Evolutionary conservation across 352 stramenopile genomes (phyloP).

Genomic region (Phytophthora fragariaefolia): DNA sequence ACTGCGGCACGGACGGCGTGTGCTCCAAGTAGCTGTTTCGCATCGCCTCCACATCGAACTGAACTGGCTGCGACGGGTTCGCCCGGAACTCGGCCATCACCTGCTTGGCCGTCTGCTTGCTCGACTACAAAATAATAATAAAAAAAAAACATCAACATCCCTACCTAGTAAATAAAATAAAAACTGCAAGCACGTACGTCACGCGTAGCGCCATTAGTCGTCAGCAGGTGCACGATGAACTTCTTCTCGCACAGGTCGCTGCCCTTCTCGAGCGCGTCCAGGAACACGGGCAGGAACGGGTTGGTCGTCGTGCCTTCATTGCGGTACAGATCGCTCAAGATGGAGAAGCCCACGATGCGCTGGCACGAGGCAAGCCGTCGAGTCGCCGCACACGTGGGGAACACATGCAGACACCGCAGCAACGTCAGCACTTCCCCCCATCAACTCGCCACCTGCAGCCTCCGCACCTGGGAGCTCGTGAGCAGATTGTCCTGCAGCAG

Average conservation of each 20-base stretch:
- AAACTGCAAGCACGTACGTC: constrained; percentile 45
- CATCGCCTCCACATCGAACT: constrained; percentile 74
- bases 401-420: too few relatives aligned
- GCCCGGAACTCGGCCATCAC: constrained; percentile 69
- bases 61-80: constrained; percentile 50
- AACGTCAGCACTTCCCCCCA: too few relatives aligned
- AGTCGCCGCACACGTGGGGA: too few relatives aligned
- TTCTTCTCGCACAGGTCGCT: constrained; percentile 82
- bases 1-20: constrained; percentile 78
- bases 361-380: too few relatives aligned
- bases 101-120: constrained; percentile 80
- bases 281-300: constrained; percentile 88
- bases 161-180: neutral
- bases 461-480: constrained; percentile 81
- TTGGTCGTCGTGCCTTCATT: constrained; percentile 80
- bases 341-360: constrained; percentile 88
- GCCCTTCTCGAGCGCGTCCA: constrained; percentile 81
- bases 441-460: neutral
- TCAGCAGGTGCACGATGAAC: constrained; percentile 77
- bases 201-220: constrained; percentile 45
- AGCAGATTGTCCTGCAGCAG: constrained; percentile 92
- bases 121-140: constrained; percentile 37
- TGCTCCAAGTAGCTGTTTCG: constrained; percentile 75
- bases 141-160: constrained; percentile 14
- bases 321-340: constrained; percentile 86